These are phyloP conservation scores for Yamadazyma mexicana DNA, from an alignment of 1,139 yeast species.

Conservation along the genomic window DNA sequence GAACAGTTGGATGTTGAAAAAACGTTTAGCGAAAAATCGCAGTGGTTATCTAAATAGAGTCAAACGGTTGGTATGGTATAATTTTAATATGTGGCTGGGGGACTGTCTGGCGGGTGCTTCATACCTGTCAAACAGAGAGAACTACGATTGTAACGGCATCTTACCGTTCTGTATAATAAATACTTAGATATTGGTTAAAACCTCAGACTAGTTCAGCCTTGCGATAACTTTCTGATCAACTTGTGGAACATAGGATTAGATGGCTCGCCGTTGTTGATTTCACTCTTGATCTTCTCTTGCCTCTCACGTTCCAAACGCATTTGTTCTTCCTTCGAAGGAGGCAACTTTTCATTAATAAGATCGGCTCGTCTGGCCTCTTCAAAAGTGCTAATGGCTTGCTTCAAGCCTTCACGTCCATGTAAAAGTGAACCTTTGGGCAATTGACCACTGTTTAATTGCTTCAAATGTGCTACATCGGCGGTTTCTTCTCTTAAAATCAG, in stretches of 20 bases:
- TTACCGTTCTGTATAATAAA: conserved; percentile 1
- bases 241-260: conserved; percentile 42
- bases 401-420: conserved; percentile 80
- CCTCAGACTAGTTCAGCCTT: conserved; percentile 13
- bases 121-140: no score
- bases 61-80: no score
- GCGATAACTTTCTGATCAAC: conserved; percentile 42
- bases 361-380: conserved; percentile 88
- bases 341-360: conserved; percentile 80
- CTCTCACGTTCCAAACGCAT: conserved; percentile 47
- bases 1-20: not conserved
- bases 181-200: no score
- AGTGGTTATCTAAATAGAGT: no score
- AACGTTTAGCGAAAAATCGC: not conserved
- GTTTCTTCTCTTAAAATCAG: conserved; percentile 86
- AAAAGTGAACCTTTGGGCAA: conserved; percentile 87
- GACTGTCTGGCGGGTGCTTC: no score
- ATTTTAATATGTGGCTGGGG: no score
- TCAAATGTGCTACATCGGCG: conserved; percentile 81
- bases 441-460: conserved; percentile 60
- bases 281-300: conserved; percentile 38
- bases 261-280: conserved; percentile 42
- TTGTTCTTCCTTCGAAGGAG: conserved; percentile 72
- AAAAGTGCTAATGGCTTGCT: conserved; percentile 67
- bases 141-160: no score